phyloP scores from a whole-genome alignment of 169 alveolate species.

The Plasmodium gonderi region DNA sequence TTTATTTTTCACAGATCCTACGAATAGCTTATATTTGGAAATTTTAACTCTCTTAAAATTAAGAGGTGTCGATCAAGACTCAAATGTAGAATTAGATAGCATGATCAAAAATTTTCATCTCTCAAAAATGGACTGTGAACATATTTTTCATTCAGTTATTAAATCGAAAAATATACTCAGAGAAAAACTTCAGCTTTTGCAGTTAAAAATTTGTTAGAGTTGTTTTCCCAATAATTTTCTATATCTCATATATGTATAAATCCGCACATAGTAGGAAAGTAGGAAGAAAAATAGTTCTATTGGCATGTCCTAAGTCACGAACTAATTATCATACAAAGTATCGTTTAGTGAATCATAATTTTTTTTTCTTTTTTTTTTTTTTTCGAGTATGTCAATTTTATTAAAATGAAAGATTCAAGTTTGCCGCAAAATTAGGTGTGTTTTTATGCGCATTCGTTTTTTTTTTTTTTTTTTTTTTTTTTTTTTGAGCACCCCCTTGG shows the following conservation, averaged over 20 bases:
- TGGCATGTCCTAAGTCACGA: too few relatives aligned
- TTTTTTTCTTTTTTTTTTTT: too few relatives aligned
- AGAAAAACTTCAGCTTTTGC: constrained; percentile 67
- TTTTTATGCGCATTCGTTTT: too few relatives aligned
- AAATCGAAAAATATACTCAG: constrained; percentile 53
- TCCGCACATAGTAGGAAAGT: too few relatives aligned
- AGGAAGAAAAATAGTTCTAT: too few relatives aligned
- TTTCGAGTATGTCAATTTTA: too few relatives aligned
- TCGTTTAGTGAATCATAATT: too few relatives aligned
- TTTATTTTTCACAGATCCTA: constrained; percentile 44
- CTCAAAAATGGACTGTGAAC: constrained; percentile 54
- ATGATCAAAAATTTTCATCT: constrained; percentile 10
- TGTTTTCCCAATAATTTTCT: not conserved
- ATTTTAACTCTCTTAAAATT: constrained; percentile 63
- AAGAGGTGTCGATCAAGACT: not conserved
- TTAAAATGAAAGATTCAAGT: too few relatives aligned
- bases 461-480: too few relatives aligned
- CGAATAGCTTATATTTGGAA: constrained; percentile 46
- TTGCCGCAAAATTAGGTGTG: too few relatives aligned
- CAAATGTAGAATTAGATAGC: constrained; percentile 37
- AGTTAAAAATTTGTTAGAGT: constrained; percentile 51
- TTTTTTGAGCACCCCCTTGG: too few relatives aligned
- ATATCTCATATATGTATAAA: not conserved
- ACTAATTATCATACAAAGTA: too few relatives aligned
- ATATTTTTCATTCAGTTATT: constrained; percentile 54